phyloP scores from a whole-genome alignment of 345 rosid genomes.

The Iberis pinnata region DNA sequence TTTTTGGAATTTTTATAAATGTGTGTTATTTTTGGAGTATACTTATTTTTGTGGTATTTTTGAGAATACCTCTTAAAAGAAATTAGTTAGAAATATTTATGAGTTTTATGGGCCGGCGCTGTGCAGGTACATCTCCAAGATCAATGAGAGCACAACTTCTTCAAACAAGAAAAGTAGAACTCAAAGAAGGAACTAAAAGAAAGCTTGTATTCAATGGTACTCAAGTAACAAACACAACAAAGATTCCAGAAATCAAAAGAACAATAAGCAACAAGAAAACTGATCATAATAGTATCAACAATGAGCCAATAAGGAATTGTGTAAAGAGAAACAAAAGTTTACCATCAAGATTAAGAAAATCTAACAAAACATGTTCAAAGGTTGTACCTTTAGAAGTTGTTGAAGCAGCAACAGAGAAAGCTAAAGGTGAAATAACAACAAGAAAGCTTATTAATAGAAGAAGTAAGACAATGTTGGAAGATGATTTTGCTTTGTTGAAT shows the following conservation, averaged over 20 bases:
- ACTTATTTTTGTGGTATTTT: no score
- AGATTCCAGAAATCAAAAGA: constrained; percentile 30
- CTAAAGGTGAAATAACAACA: constrained; percentile 10
- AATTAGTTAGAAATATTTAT: no score
- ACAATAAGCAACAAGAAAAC: constrained; percentile 14
- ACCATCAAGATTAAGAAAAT: constrained; percentile 37
- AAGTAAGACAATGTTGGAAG: constrained; percentile 28
- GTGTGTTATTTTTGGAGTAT: no score
- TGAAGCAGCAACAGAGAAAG: constrained; percentile 15
- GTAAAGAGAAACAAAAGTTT: constrained; percentile 28
- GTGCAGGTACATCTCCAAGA: constrained; percentile 26
- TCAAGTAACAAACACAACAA: constrained; percentile 17
- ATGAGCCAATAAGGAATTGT: constrained; percentile 8
- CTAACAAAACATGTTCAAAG: constrained; percentile 28
- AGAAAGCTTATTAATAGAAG: constrained; percentile 14
- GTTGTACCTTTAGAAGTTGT: constrained; percentile 33
- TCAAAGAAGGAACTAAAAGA: constrained; percentile 22
- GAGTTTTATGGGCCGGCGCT: no score
- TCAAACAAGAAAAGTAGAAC: constrained; percentile 11
- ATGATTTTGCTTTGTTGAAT: constrained; percentile 29
- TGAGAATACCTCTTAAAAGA: no score
- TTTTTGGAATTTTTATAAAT: no score
- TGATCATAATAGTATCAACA: constrained; percentile 11
- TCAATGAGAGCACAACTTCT: constrained; percentile 25
- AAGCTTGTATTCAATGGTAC: constrained; percentile 22